Base-by-base conservation (phyloP, 2,329 filamentous ascomycete species). In the Aspergillus sp. region DNA sequence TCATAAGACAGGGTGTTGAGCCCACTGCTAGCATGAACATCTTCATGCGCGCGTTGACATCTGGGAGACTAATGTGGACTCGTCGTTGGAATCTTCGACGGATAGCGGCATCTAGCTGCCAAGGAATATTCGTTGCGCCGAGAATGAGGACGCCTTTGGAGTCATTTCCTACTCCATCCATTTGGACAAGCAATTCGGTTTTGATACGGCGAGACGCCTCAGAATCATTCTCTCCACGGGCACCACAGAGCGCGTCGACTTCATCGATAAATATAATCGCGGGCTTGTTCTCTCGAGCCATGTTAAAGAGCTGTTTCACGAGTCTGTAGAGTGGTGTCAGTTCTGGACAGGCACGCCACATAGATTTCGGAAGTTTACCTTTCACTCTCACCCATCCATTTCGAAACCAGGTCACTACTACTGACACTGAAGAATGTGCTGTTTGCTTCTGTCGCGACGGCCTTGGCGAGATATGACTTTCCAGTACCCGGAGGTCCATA, bases 311-410 rank as follows among this genome's bases (percentile, higher is more conserved):
- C 63, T 96, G 90, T 73, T 98, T 98, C 57, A 99, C 95, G 66
- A 99, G 84, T 70, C 92, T 96, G 68, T 48, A 51, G 9, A 17
- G 19, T 15, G 23, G 33, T 14, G 21, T 47, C 17, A 23, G 31
- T 27, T 23, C 35, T 21, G 27, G 6, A 41, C 19, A 46, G 41
- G 46, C 31, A 9, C 12, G 27, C 5, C 11, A 25, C 23, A 8
- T 47, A 31, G 17, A 9, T 25, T 21, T 11, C 44, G 57, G n/a
- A 15, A 25, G 67, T 82, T 49, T 79, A 96, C 91, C 92, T 87
- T 86, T 99, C 95, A 82, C 90, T 96, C 78, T 99, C 95, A 80
- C 95, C 95, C 95, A 99, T 99, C 95, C 95, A 99, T 74, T 99
- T 99, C 75, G 91, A 96, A 60, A 99, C 95, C 76, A 99, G 76